Conservation (phyloP, 2,329 filamentous ascomycete genomes). For the Gaeumannomyces tritici region DNA sequence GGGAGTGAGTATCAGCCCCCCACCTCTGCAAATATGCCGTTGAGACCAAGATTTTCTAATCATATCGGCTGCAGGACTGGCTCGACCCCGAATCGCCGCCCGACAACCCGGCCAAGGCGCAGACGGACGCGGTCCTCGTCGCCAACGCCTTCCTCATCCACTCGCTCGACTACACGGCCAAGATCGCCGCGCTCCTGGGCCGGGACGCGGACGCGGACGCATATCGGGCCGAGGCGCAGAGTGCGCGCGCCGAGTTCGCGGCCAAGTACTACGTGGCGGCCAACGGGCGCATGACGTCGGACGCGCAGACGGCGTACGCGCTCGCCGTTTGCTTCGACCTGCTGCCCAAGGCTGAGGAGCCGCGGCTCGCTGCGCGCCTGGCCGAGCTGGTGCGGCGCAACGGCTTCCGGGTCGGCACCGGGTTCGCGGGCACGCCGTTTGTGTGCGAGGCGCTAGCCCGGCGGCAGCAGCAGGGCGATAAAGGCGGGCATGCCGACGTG, state of each 20-base stretch:
- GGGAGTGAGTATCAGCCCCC: slow-evolving; percentile 12
- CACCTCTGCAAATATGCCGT: neutral
- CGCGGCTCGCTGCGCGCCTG: neutral
- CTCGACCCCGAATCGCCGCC: slow-evolving; percentile 28
- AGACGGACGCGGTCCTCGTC: slow-evolving; percentile 23
- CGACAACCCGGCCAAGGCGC: slow-evolving; percentile 19
- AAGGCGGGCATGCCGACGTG: neutral
- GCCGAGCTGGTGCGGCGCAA: slow-evolving; percentile 3
- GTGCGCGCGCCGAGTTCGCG: slow-evolving; percentile 13
- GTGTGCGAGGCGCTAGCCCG: slow-evolving; percentile 10
- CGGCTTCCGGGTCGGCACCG: slow-evolving; percentile 13
- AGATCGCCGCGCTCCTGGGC: slow-evolving; percentile 15
- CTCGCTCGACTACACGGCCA: slow-evolving; percentile 18
- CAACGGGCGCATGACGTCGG: neutral
- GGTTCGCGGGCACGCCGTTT: slow-evolving; percentile 16
- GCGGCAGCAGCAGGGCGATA: neutral
- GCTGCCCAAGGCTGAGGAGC: neutral
- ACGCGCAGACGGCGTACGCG: slow-evolving; percentile 17
- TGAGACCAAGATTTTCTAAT: neutral
- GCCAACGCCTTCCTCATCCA: slow-evolving; percentile 27
- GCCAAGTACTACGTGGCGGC: slow-evolving; percentile 15
- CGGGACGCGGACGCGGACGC: slow-evolving; percentile 9
- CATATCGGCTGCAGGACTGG: slow-evolving; percentile 22
- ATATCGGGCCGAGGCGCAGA: slow-evolving; percentile 12
- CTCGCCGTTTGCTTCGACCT: slow-evolving; percentile 17